phyloP scores from a whole-genome alignment of 2,329 filamentous ascomycete species.

The Sclerotinia trifoliorum region DNA sequence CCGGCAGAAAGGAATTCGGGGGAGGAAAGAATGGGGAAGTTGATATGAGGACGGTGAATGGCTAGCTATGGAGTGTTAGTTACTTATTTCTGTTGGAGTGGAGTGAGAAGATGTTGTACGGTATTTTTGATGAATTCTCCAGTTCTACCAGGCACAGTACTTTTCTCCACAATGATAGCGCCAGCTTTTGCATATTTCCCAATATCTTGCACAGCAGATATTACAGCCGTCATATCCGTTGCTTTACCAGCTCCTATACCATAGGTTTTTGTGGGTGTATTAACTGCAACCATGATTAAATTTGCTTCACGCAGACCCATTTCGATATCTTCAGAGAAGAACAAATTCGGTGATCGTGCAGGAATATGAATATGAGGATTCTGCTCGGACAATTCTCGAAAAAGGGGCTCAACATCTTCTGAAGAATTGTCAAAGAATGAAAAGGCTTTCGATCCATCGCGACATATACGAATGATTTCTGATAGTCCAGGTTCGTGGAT shows the following conservation, averaged over 20 bases:
- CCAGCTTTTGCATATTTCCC: conserved; percentile 64
- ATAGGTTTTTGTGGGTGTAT: conserved; percentile 73
- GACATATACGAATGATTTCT: conserved; percentile 64
- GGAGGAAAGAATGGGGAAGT: conserved; percentile 77
- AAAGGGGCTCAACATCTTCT: conserved; percentile 39
- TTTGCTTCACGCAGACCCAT: conserved; percentile 65
- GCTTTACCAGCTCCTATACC: conserved; percentile 69
- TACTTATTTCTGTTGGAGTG: conserved; percentile 26
- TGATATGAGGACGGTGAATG: conserved; percentile 59
- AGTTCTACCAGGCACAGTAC: conserved; percentile 74
- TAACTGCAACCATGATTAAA: conserved; percentile 72
- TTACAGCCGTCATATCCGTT: conserved; percentile 70
- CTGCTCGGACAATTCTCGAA: conserved; percentile 35
- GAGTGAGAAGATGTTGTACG: conserved; percentile 43
- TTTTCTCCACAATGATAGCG: conserved; percentile 78
- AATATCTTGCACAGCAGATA: conserved; percentile 66
- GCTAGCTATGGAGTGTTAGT: conserved; percentile 47
- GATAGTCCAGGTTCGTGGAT: conserved; percentile 73
- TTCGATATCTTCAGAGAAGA: conserved; percentile 69
- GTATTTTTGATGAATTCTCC: conserved; percentile 68
- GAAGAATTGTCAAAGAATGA: conserved; percentile 43
- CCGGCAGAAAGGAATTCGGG: conserved; percentile 80
- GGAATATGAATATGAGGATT: conserved; percentile 41
- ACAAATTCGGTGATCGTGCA: conserved; percentile 61
- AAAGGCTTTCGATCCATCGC: conserved; percentile 54